Percentiles rank a stretch among this genome's conserved stretches.
These are phyloP conservation scores for Tritrichomonas foetus DNA, from an alignment of 208 protist genomes.

Conservation along the genomic window DNA sequence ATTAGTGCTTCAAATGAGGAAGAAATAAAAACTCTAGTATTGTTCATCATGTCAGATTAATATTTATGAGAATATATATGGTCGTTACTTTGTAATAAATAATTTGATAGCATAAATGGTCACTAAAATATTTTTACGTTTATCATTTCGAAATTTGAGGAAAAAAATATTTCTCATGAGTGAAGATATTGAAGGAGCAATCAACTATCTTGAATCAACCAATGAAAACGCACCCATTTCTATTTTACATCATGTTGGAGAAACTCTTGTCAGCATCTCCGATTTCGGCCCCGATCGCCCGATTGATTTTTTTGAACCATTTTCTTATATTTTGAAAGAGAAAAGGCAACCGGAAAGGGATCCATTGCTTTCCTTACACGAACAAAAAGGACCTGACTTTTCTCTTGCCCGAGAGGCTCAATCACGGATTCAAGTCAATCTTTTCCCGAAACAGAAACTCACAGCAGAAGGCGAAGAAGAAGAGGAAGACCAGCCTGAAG, in stretches of 20 bases:
- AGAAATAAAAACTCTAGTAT: background rate
- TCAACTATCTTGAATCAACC: background rate
- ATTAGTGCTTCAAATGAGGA: background rate
- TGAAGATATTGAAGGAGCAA: background rate
- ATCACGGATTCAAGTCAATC: background rate
- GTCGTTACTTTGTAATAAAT: background rate
- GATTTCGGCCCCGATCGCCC: slow-evolving; percentile 1
- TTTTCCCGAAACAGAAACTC: slow-evolving; percentile 14
- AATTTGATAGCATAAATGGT: background rate
- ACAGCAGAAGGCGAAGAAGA: slow-evolving; percentile 13
- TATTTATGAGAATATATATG: background rate
- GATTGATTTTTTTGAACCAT: slow-evolving; percentile 31
- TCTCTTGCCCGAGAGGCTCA: too few relatives aligned
- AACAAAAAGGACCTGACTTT: background rate
- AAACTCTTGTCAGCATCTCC: background rate
- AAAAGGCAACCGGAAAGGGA: background rate
- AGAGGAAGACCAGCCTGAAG: background rate
- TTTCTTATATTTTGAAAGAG: slow-evolving; percentile 37
- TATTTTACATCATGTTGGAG: background rate
- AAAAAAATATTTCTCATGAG: background rate
- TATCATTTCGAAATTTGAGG: background rate
- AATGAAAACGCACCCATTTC: background rate
- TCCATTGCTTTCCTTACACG: background rate
- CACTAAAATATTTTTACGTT: too few relatives aligned
- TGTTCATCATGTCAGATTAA: background rate